Evolutionary conservation across 1,139 yeast species (phyloP), one percentile per base, ranked within the genome.

Genomic region (Hemisphaericaspora xylanilytica): DNA sequence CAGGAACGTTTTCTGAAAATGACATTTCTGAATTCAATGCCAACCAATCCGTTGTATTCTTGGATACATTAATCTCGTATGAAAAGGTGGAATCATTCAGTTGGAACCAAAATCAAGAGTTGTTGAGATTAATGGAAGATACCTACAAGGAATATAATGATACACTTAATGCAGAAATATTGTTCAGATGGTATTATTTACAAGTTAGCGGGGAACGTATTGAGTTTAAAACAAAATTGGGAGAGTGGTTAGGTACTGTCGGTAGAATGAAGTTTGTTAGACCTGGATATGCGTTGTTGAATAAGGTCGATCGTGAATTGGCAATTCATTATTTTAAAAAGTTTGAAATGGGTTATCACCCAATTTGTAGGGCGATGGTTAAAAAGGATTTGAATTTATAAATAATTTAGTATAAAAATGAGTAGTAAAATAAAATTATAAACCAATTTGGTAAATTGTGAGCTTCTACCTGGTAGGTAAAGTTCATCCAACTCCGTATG

Each of bases 211-310:
- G 80, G 12, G 61, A 65, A 12, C 63, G 76, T 41, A 48, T 62
- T 13, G 59, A 67, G 18, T 38, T 38, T 27, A 37, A 40, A 18
- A 20, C 41, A 20, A 40, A 36, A 17, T 64, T 86, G 35, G 89
- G 94, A 6, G 76, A 78, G 39, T 89, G 96, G 95, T 70, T 89
- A 41, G 95, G 94, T 7, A 81, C 92, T 3, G 94, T 88, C 20
- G 97, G 97, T 16, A 78, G 97, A 69, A 89, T 89, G 96, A 89
- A 89, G 69, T 89, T 81, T 58, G 96, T 87, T 28, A 77, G 96
- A 59, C 96, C 96, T 18, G 89, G 95, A 2, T 88, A 78, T 64
- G 73, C 78, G 28, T 64, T 80, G 45, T 68, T 89, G 45, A 74
- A 80, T 56, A 56, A 66, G 16, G 90, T 83, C 18, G 85, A 86